Conservation (phyloP, 2,329 filamentous ascomycete genomes). For the Cladosporium colombiae region DNA sequence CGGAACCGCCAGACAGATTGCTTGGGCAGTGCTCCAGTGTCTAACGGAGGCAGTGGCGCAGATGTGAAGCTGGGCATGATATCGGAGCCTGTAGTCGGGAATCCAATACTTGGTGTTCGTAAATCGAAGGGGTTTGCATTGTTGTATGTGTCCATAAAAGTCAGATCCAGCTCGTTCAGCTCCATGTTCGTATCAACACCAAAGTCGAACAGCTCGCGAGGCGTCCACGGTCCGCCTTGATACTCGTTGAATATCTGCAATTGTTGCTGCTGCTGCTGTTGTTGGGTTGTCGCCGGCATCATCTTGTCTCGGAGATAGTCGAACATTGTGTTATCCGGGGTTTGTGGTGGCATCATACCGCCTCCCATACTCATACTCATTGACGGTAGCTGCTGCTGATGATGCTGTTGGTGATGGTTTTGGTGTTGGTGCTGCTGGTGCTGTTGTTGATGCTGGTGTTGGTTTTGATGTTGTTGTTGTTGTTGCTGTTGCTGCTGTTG, state of each 20-base stretch:
- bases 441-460: slow-evolving; percentile 17
- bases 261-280: slow-evolving; percentile 23
- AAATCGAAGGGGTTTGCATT: slow-evolving; percentile 46
- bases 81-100: slow-evolving; percentile 35
- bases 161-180: slow-evolving; percentile 48
- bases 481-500: slow-evolving; percentile 23
- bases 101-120: slow-evolving; percentile 36
- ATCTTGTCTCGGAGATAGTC: slow-evolving; percentile 39
- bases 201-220: slow-evolving; percentile 48
- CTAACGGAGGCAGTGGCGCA: slow-evolving; percentile 35
- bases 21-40: slow-evolving; percentile 42
- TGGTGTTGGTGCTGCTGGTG: slow-evolving; percentile 19
- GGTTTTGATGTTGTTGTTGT: slow-evolving; percentile 19
- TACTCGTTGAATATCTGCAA: slow-evolving; percentile 36
- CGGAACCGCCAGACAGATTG: slow-evolving; percentile 49
- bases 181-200: slow-evolving; percentile 49
- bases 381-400: slow-evolving; percentile 25
- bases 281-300: slow-evolving; percentile 28
- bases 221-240: slow-evolving; percentile 42
- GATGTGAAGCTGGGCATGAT: slow-evolving; percentile 38
- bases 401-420: slow-evolving; percentile 24
- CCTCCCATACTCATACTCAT: slow-evolving; percentile 33
- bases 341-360: slow-evolving; percentile 34
- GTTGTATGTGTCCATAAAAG: slow-evolving; percentile 49
- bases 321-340: slow-evolving; percentile 33